phyloP scores from a whole-genome alignment of 1,284 basidiomycete genomes.

The Naganishia sp. region DNA sequence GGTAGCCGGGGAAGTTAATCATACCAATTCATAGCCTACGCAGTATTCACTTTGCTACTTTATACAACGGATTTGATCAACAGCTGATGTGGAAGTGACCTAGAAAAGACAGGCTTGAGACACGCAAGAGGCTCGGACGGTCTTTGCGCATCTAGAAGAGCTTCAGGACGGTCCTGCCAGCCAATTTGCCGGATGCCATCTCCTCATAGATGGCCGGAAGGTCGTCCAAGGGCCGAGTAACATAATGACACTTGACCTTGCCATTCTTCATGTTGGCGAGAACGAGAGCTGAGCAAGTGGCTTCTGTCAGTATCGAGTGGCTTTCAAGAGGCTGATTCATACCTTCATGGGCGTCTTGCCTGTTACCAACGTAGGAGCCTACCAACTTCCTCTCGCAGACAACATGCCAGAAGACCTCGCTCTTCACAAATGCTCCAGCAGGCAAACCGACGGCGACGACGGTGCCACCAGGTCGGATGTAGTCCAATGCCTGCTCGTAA shows the following conservation, averaged over 20 bases:
- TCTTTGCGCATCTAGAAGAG: conserved; percentile 19
- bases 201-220: conserved; percentile 32
- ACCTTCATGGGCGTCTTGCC: conserved; percentile 67
- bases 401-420: conserved; percentile 75
- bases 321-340: conserved; percentile 18
- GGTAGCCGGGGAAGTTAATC: too few relatives aligned
- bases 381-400: conserved; percentile 68
- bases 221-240: conserved; percentile 23
- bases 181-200: conserved; percentile 33
- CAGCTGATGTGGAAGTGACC: too few relatives aligned
- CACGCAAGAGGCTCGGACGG: too few relatives aligned
- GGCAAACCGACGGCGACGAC: conserved; percentile 77
- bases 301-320: conserved; percentile 24
- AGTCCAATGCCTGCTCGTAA: conserved; percentile 70
- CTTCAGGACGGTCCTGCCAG: conserved; percentile 32
- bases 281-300: conserved; percentile 53
- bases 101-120: too few relatives aligned
- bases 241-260: conserved; percentile 31
- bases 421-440: conserved; percentile 61
- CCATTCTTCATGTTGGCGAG: conserved; percentile 33
- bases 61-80: too few relatives aligned
- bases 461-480: conserved; percentile 64
- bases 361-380: conserved; percentile 72
- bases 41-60: too few relatives aligned
- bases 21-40: too few relatives aligned